These are phyloP conservation scores for Penicillium sp. DNA, from an alignment of 2,329 filamentous ascomycete genomes.

Conservation along the genomic window DNA sequence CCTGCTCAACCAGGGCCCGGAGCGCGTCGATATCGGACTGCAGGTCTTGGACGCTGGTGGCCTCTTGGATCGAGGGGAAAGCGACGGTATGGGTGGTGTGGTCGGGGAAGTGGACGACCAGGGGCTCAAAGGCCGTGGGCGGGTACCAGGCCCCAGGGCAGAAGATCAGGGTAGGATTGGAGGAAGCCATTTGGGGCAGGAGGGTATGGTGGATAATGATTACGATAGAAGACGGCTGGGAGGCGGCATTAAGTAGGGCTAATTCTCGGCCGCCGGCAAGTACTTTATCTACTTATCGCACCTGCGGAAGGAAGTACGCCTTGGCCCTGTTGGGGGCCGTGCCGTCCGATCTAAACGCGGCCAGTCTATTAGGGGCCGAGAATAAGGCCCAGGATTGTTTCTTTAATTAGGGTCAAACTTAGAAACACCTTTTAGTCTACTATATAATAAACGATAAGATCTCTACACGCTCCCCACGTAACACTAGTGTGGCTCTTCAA, in stretches of 20 bases:
- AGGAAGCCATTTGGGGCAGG: conserved; percentile 7
- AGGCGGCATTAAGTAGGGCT: background rate
- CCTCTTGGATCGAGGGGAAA: conserved; percentile 31
- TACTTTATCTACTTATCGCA: background rate
- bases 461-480: background rate
- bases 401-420: background rate
- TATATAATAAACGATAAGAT: background rate
- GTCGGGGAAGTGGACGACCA: conserved; percentile 23
- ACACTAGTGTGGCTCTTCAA: too few relatives aligned
- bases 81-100: conserved; percentile 20
- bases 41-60: conserved; percentile 22
- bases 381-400: background rate
- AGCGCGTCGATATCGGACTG: conserved; percentile 36
- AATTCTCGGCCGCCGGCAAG: background rate
- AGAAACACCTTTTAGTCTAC: too few relatives aligned
- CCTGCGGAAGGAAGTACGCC: background rate
- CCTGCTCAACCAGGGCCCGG: conserved; percentile 30
- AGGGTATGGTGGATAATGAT: background rate
- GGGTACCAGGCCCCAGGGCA: conserved; percentile 36
- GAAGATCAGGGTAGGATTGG: conserved; percentile 32
- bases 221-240: background rate
- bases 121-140: conserved; percentile 27
- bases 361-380: background rate
- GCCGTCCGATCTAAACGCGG: background rate
- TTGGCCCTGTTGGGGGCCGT: background rate